A percentile compares a stretch with the other conserved stretches of the same genome.
Evolutionary conservation across 2,329 filamentous ascomycete species (phyloP).

Genomic region (Ophiostoma ips): DNA sequence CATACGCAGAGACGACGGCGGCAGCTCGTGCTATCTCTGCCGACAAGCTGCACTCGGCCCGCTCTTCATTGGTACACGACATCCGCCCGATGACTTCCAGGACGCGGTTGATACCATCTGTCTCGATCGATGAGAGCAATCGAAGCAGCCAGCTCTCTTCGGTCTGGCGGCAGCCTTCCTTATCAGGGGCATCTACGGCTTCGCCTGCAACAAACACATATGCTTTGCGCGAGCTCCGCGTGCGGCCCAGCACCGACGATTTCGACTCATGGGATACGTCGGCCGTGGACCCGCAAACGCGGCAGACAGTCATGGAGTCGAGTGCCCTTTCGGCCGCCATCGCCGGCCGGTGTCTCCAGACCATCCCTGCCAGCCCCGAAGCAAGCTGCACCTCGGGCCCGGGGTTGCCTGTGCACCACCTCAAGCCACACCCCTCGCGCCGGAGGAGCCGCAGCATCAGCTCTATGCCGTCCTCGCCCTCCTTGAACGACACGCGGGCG

Average conservation of each 20-base stretch:
- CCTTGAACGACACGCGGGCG: constrained; percentile 3
- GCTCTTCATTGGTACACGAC: constrained; percentile 32
- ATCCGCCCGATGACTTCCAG: constrained; percentile 43
- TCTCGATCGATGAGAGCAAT: constrained; percentile 20
- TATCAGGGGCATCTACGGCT: constrained; percentile 28
- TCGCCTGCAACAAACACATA: constrained; percentile 12
- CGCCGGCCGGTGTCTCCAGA: constrained; percentile 45
- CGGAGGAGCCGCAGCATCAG: constrained; percentile 38
- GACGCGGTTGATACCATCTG: constrained; percentile 35
- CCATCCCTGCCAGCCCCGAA: constrained; percentile 57
- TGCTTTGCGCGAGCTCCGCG: constrained; percentile 16
- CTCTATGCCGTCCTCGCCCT: constrained; percentile 22
- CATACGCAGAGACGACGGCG: constrained; percentile 19
- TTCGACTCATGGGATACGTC: constrained; percentile 69
- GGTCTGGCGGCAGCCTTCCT: constrained; percentile 29
- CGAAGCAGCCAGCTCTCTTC: constrained; percentile 14
- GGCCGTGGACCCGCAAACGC: constrained; percentile 46
- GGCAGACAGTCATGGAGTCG: constrained; percentile 41
- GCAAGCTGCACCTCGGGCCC: too few species aligned
- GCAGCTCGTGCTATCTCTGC: constrained; percentile 29
- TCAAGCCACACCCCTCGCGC: constrained; percentile 33
- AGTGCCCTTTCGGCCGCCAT: constrained; percentile 24
- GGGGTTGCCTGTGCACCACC: too few species aligned
- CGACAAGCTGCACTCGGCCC: constrained; percentile 33
- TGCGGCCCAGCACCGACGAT: constrained; percentile 33